Conservation (phyloP, 768 basidiomycete species). For the Trametes gibbosa region DNA sequence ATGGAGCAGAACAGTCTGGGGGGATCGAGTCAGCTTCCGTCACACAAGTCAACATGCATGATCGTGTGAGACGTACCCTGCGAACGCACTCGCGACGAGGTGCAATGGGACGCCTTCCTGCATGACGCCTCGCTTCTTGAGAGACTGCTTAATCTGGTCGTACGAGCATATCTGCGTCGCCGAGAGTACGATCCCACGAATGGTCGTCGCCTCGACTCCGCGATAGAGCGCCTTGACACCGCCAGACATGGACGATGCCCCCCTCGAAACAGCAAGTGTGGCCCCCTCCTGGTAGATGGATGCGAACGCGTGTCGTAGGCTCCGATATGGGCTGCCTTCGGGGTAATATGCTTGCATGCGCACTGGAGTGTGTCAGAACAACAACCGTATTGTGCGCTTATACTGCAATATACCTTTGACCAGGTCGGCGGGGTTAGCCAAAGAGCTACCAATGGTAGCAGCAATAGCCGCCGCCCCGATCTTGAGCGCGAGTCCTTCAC, state of each 20-base stretch:
- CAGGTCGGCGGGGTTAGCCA: slow-evolving; percentile 37
- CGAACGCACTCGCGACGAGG: slow-evolving; percentile 33
- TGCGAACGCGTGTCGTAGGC: slow-evolving; percentile 32
- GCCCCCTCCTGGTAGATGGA: slow-evolving; percentile 32
- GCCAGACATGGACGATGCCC: slow-evolving; percentile 12
- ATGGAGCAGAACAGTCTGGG: slow-evolving; percentile 35
- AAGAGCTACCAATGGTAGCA: slow-evolving; percentile 33
- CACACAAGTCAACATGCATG: not conserved
- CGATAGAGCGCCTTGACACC: slow-evolving; percentile 33
- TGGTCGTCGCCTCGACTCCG: slow-evolving; percentile 34
- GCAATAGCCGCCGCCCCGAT: slow-evolving; percentile 33
- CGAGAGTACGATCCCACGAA: slow-evolving; percentile 34
- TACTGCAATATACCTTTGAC: slow-evolving; percentile 29
- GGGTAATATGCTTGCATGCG: slow-evolving; percentile 39
- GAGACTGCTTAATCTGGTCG: slow-evolving; percentile 35
- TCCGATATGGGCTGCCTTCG: slow-evolving; percentile 32
- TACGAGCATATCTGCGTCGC: slow-evolving; percentile 37
- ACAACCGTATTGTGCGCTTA: not conserved
- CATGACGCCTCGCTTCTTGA: slow-evolving; percentile 32
- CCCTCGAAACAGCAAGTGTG: slow-evolving; percentile 1
- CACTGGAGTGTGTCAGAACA: slow-evolving; percentile 19
- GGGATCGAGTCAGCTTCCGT: not conserved
- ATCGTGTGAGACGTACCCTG: slow-evolving; percentile 24
- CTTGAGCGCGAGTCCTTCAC: slow-evolving; percentile 34
- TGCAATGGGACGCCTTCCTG: slow-evolving; percentile 35